Conservation (phyloP, 1,139 yeast genomes). For the Nakaseomyces kungkrabaensis region DNA sequence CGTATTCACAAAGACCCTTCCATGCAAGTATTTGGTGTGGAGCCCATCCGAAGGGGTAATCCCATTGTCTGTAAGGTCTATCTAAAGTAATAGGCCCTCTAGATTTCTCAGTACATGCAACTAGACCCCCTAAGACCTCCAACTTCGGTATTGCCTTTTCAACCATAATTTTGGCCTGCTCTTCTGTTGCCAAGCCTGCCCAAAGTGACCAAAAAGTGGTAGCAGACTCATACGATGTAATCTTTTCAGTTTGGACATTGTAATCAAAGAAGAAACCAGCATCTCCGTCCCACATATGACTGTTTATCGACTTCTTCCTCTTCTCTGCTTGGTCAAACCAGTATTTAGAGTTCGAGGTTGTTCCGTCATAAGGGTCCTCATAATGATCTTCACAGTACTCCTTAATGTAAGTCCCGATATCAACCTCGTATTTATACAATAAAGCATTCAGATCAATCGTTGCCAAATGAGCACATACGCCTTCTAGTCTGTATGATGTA, state of each 20-base stretch:
- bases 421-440: conserved; percentile 81
- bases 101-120: conserved; percentile 70
- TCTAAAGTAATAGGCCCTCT: conserved; percentile 63
- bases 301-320: conserved; percentile 50
- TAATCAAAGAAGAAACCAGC: conserved; percentile 80
- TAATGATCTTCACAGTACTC: conserved; percentile 46
- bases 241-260: conserved; percentile 48
- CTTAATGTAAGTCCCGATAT: conserved; percentile 60
- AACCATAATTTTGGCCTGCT: conserved; percentile 65
- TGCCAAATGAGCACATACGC: conserved; percentile 79
- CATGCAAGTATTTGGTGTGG: conserved; percentile 95
- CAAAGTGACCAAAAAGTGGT: conserved; percentile 91
- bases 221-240: conserved; percentile 70
- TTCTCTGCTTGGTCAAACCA: conserved; percentile 53
- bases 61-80: conserved; percentile 93
- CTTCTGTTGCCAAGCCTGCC: conserved; percentile 63
- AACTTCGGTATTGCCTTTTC: conserved; percentile 53
- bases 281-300: conserved; percentile 77
- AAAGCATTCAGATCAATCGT: conserved; percentile 84
- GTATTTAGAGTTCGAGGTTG: conserved; percentile 39
- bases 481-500: conserved; percentile 83
- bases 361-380: conserved; percentile 30
- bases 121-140: conserved; percentile 85
- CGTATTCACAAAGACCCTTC: conserved; percentile 74
- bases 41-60: conserved; percentile 97